These are phyloP conservation scores for Colletotrichum acutatum DNA, from an alignment of 2,329 filamentous ascomycete species.

Conservation along the genomic window DNA sequence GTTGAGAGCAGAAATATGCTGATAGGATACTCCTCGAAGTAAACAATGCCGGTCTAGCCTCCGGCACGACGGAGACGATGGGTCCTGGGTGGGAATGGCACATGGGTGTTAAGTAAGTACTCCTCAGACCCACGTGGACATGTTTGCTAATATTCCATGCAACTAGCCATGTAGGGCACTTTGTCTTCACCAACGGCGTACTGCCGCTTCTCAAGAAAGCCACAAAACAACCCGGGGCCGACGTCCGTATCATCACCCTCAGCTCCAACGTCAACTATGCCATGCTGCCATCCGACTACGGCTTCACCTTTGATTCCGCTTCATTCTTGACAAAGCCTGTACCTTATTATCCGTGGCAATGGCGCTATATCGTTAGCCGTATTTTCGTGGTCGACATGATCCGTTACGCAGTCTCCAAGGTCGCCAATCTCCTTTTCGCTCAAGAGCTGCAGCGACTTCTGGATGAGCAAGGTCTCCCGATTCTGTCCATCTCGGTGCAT, in stretches of 20 bases:
- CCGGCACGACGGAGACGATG: slow-evolving; percentile 14
- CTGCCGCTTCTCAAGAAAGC: slow-evolving; percentile 42
- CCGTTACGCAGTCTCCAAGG: slow-evolving; percentile 39
- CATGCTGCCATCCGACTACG: slow-evolving; percentile 37
- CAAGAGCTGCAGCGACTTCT: slow-evolving; percentile 38
- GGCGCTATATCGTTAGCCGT: slow-evolving; percentile 10
- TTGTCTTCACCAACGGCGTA: slow-evolving; percentile 40
- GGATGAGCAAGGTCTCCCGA: slow-evolving; percentile 30
- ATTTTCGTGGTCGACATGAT: slow-evolving; percentile 40
- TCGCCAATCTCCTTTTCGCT: slow-evolving; percentile 39
- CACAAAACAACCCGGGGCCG: slow-evolving; percentile 25
- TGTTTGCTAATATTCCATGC: not conserved
- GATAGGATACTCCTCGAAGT: slow-evolving; percentile 26
- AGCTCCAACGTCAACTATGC: slow-evolving; percentile 35
- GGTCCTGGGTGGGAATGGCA: slow-evolving; percentile 39
- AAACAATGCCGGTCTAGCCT: slow-evolving; percentile 39
- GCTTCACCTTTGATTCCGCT: slow-evolving; percentile 37
- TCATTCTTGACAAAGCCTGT: slow-evolving; percentile 25
- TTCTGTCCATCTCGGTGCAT: slow-evolving; percentile 36
- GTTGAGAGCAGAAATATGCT: not conserved
- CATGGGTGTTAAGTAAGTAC: slow-evolving; percentile 39
- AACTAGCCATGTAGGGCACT: slow-evolving; percentile 42
- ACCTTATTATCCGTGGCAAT: slow-evolving; percentile 33
- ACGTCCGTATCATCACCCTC: slow-evolving; percentile 42
- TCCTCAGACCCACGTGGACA: not conserved